Conservation (phyloP, 129 eudicot species). For the Arctium lappa region DNA sequence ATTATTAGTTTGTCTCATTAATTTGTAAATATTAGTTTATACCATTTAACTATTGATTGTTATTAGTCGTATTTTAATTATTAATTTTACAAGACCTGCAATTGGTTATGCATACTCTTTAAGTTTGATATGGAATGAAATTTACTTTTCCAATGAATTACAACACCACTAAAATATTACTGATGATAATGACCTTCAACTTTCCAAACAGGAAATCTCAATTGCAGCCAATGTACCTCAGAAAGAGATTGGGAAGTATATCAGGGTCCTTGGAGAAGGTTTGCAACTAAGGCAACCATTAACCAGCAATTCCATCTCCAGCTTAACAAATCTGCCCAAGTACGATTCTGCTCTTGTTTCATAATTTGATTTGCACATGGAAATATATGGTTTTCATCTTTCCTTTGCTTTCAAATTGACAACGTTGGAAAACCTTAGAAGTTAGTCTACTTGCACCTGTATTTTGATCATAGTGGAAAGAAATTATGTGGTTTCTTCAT, state of each 20-base stretch:
- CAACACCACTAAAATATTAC: neutral
- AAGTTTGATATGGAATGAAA: neutral
- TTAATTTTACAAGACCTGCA: neutral
- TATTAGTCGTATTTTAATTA: no score
- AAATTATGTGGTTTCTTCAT: no score
- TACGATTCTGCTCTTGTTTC: slow-evolving; percentile 4
- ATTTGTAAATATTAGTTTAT: no score
- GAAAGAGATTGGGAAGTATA: slow-evolving; percentile 97
- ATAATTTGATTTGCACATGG: neutral
- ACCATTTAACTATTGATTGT: no score
- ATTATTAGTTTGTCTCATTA: no score
- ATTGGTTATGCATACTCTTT: neutral
- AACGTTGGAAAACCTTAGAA: neutral
- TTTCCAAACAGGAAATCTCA: slow-evolving; percentile 78
- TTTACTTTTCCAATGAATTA: neutral
- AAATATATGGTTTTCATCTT: neutral
- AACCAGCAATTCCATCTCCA: slow-evolving; percentile 96
- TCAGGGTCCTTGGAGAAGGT: slow-evolving; percentile 98
- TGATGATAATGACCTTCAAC: neutral
- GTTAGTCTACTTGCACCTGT: neutral
- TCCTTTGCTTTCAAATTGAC: neutral
- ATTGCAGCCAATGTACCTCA: slow-evolving; percentile 96
- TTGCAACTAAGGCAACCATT: slow-evolving; percentile 94
- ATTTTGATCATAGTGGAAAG: no score
- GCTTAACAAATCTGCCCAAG: slow-evolving; percentile 99